These are phyloP conservation scores for Tricharina praecox DNA, from an alignment of 495 filamentous ascomycete genomes.

Conservation along the genomic window DNA sequence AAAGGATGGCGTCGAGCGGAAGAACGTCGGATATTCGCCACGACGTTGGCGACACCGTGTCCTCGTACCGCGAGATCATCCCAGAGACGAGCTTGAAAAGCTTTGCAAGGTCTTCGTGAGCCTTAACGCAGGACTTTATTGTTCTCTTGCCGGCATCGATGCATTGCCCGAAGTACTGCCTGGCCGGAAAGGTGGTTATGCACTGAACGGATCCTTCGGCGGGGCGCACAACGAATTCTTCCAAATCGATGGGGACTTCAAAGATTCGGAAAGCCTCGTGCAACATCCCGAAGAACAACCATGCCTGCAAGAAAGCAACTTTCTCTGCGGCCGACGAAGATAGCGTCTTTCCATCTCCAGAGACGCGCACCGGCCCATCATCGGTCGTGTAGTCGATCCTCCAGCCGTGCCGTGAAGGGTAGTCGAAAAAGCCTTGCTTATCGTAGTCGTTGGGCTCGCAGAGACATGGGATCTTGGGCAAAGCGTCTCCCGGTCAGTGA, in stretches of 20 bases:
- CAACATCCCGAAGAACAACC: constrained; percentile 10
- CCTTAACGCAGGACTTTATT: neutral
- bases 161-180: neutral
- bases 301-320: constrained; percentile 6
- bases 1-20: constrained; percentile 4
- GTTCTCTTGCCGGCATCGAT: neutral
- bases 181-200: neutral
- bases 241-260: neutral
- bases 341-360: neutral
- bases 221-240: neutral
- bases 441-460: constrained; percentile 2
- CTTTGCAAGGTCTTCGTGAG: neutral
- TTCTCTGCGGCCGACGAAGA: neutral
- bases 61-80: neutral
- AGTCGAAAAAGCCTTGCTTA: constrained; percentile 4
- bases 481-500: neutral
- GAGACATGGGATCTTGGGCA: constrained; percentile 1
- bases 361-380: neutral
- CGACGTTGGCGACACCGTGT: neutral
- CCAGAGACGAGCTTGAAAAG: constrained; percentile 1
- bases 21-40: neutral
- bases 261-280: neutral
- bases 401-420: neutral
- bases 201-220: neutral
- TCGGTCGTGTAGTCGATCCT: neutral